Evolutionary conservation across 495 filamentous ascomycete species (phyloP), one percentile per base, ranked within the genome.

Genomic region (Sphaerosporella brunnea): DNA sequence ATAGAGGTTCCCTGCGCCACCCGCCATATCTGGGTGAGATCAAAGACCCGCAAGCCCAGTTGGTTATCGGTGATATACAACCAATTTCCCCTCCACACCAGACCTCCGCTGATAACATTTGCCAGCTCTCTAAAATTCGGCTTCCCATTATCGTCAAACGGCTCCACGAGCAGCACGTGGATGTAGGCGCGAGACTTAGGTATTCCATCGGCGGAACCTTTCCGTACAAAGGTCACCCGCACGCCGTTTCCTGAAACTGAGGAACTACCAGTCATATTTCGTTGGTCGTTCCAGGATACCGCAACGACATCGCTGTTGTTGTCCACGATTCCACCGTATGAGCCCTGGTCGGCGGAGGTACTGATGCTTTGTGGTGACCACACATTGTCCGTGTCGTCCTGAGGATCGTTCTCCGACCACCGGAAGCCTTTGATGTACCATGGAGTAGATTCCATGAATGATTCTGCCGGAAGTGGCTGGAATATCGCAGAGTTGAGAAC

Each of bases 281-380:
- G 41, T 23, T 44, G 41, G 23, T 44, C 41, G 23, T 44, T 44
- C 41, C 41, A 44, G 10, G 41, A 44, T 8, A 44, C 41, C 23
- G 28, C 13, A 8, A 44, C 8, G 41, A 44, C 23, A 19, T 30
- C 23, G 13, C n/a, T 26, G 2, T 44, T 23, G n/a, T 23, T 23
- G 23, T 30, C 18, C 9, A 44, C 24, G 8, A 26, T 13, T 3
- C 24, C 24, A 19, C 24, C 21, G 24, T 18, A 1, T 24, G 10
- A 44, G n/a, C 41, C 41, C 9, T 18, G 1, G 23, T 44, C 41
- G 19, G 7, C 23, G 16, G 19, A 24, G 2, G 41, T 44, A 24
- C 13, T 44, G 19, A 44, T 23, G 23, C 41, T 23, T 44, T 44
- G 21, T 8, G 41, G 41, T 9, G 9, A 19, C 41, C 41, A 44